phyloP scores from a whole-genome alignment of 768 basidiomycete genomes.

The Leucocoprinus birnbaumii region DNA sequence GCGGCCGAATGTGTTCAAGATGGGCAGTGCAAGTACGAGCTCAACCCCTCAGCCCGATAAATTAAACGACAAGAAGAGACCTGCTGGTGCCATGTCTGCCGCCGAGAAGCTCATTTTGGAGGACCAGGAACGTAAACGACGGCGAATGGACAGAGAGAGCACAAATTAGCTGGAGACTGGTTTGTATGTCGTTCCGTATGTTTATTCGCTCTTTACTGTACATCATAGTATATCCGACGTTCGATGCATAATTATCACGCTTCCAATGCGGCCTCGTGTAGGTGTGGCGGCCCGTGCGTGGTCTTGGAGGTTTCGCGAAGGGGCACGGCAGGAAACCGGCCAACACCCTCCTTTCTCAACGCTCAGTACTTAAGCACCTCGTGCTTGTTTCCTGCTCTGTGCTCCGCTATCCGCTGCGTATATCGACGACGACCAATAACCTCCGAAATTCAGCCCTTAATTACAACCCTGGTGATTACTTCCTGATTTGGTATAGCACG shows the following conservation, averaged over 20 bases:
- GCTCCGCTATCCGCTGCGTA: too few relatives aligned
- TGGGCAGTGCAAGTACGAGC: slow-evolving; percentile 28
- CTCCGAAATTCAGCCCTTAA: too few relatives aligned
- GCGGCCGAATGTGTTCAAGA: slow-evolving; percentile 73
- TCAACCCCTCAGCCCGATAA: slow-evolving; percentile 32
- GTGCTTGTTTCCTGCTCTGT: too few relatives aligned
- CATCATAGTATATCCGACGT: background rate
- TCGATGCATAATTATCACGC: background rate
- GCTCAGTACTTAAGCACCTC: too few relatives aligned
- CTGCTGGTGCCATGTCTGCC: slow-evolving; percentile 63
- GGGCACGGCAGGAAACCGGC: too few relatives aligned
- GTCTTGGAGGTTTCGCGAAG: too few relatives aligned
- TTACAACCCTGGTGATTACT: too few relatives aligned
- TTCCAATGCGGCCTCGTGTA: background rate
- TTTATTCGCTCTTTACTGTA: slow-evolving; percentile 6
- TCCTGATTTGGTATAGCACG: background rate
- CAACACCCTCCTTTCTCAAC: too few relatives aligned
- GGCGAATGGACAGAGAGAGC: slow-evolving; percentile 63
- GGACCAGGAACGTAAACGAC: slow-evolving; percentile 86
- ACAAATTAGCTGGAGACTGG: slow-evolving; percentile 18
- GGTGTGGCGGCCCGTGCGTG: background rate
- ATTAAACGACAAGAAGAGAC: slow-evolving; percentile 56
- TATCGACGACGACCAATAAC: too few relatives aligned
- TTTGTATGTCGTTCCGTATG: slow-evolving; percentile 6
- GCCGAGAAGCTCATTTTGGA: slow-evolving; percentile 86